phyloP scores from a whole-genome alignment of 352 stramenopile genomes.

The Phytophthora crassamura region DNA sequence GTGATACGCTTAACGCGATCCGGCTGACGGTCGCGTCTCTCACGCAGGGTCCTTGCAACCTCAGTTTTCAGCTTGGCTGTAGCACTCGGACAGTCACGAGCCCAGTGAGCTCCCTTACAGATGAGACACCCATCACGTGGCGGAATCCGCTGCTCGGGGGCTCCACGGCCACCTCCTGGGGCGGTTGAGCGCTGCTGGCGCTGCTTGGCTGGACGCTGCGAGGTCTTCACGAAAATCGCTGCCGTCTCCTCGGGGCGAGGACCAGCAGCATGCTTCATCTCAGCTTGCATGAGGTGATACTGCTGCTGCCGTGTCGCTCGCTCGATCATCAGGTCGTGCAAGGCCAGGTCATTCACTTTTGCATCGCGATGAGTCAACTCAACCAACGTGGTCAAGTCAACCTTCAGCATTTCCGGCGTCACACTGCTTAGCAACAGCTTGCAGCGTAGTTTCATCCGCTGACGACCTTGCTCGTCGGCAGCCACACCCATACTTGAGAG shows the following conservation, averaged over 20 bases:
- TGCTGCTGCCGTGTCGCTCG: slow-evolving; percentile 17
- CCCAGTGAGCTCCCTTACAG: too few species aligned
- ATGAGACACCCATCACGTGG: too few species aligned
- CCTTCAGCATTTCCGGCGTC: slow-evolving; percentile 17
- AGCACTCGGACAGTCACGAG: too few species aligned
- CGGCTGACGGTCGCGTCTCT: too few species aligned
- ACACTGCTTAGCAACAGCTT: slow-evolving; percentile 20
- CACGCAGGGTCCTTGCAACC: too few species aligned
- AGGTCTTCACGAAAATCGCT: too few species aligned
- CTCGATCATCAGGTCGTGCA: slow-evolving; percentile 25
- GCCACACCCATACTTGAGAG: neutral
- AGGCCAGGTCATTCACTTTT: slow-evolving; percentile 12
- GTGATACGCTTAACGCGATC: too few species aligned
- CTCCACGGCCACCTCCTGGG: too few species aligned
- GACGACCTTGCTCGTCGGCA: neutral
- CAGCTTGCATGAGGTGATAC: slow-evolving; percentile 15
- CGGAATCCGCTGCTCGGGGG: too few species aligned
- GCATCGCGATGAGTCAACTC: slow-evolving; percentile 17
- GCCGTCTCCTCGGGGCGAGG: neutral
- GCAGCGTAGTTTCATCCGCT: slow-evolving; percentile 26
- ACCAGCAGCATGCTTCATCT: slow-evolving; percentile 5
- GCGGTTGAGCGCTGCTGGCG: too few species aligned
- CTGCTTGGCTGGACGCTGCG: too few species aligned
- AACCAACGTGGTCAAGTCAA: slow-evolving; percentile 16
- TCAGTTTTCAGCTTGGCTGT: too few species aligned